phyloP scores from a whole-genome alignment of 768 basidiomycete genomes.

The Russula sp. region DNA sequence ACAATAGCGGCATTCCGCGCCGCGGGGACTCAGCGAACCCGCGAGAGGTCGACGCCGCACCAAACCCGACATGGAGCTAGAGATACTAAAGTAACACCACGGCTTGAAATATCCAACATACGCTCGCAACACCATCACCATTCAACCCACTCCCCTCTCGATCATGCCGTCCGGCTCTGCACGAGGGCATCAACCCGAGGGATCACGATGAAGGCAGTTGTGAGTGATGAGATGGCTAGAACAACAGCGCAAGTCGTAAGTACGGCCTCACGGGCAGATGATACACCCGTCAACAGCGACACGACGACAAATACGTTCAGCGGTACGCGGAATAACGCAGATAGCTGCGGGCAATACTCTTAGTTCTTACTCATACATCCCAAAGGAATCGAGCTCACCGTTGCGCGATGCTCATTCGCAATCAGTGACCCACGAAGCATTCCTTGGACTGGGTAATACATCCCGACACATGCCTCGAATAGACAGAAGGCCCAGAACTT shows the following conservation, averaged over 20 bases:
- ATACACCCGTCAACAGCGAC: conserved; percentile 62
- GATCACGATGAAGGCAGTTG: conserved; percentile 45
- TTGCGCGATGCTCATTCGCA: conserved; percentile 67
- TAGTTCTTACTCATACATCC: not conserved
- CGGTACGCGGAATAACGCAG: conserved; percentile 67
- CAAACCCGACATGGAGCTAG: not conserved
- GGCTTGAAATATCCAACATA: not conserved
- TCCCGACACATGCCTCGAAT: conserved; percentile 72
- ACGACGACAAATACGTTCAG: conserved; percentile 69
- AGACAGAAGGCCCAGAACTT: conserved; percentile 71
- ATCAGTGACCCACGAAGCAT: conserved; percentile 64
- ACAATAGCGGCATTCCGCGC: not conserved
- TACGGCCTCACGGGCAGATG: conserved; percentile 54
- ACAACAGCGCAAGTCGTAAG: conserved; percentile 52
- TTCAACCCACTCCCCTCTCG: conserved; percentile 27
- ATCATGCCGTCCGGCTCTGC: conserved; percentile 14
- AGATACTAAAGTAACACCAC: not conserved
- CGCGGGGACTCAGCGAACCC: not conserved
- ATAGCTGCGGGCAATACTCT: conserved; percentile 38
- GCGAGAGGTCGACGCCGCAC: not conserved
- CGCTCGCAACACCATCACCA: not conserved
- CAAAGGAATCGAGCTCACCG: conserved; percentile 39
- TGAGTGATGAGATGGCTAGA: conserved; percentile 52
- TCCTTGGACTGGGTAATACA: conserved; percentile 77
- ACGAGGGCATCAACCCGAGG: conserved; percentile 12